phyloP scores from a whole-genome alignment of 495 filamentous ascomycete species.

The Aspergillus ellipticus region DNA sequence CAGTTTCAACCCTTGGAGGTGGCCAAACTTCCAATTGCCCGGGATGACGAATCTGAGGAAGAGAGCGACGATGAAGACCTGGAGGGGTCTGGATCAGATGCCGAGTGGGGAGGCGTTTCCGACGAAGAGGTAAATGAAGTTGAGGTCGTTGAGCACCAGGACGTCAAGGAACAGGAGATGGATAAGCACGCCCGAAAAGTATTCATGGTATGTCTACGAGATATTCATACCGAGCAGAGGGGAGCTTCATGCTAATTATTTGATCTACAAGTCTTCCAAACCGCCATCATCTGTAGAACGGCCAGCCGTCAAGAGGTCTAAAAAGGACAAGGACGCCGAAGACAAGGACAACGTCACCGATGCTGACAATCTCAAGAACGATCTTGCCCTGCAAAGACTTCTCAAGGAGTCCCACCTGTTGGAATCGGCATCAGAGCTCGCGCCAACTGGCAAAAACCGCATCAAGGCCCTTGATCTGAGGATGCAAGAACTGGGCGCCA shows the following conservation, averaged over 20 bases:
- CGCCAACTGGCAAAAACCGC: slow-evolving; percentile 58
- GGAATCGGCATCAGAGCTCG: slow-evolving; percentile 58
- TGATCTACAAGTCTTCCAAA: slow-evolving; percentile 33
- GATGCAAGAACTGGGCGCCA: slow-evolving; percentile 74
- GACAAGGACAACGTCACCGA: slow-evolving; percentile 52
- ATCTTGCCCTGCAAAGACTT: slow-evolving; percentile 84
- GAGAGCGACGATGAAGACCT: slow-evolving; percentile 24
- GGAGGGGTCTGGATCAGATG: slow-evolving; percentile 23
- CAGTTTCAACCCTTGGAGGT: slow-evolving; percentile 70
- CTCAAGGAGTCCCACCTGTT: slow-evolving; percentile 92
- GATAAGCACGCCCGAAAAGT: slow-evolving; percentile 69
- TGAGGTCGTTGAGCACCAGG: slow-evolving; percentile 66
- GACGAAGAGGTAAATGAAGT: slow-evolving; percentile 38
- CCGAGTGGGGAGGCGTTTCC: slow-evolving; percentile 67
- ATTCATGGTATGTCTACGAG: slow-evolving; percentile 60
- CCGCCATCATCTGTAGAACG: slow-evolving; percentile 46
- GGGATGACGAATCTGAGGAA: slow-evolving; percentile 18
- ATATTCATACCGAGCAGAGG: neutral
- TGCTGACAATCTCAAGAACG: slow-evolving; percentile 74
- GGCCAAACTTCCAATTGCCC: slow-evolving; percentile 12
- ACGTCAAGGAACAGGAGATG: slow-evolving; percentile 33
- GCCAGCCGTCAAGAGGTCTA: slow-evolving; percentile 24
- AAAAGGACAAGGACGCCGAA: slow-evolving; percentile 36
- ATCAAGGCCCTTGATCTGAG: slow-evolving; percentile 80
- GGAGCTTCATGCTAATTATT: slow-evolving; percentile 10